Percentiles rank a stretch among this genome's conserved stretches.
Conservation (phyloP, 805 yeast species). For the Middelhovenomyces tepae region DNA sequence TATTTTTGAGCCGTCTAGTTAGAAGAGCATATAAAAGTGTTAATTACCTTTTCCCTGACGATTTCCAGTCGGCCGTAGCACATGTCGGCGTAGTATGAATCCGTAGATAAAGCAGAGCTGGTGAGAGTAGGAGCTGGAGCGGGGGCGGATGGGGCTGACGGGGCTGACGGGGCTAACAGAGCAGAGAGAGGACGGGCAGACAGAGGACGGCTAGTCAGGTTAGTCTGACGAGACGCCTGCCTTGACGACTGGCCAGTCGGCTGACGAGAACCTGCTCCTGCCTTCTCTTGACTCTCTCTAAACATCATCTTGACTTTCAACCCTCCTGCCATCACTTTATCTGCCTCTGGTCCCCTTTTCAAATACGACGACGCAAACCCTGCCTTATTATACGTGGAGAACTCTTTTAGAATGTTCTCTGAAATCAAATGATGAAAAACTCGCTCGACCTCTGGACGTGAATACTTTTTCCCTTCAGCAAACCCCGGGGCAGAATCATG, state of each 20-base stretch:
- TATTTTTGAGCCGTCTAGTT: too few relatives aligned
- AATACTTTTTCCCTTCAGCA: constrained; percentile 59
- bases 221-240: constrained; percentile 12
- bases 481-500: constrained; percentile 53
- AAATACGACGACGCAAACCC: constrained; percentile 80
- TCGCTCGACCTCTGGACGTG: constrained; percentile 69
- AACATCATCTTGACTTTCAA: constrained; percentile 17
- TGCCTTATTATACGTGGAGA: constrained; percentile 58
- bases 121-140: too few relatives aligned
- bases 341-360: constrained; percentile 49
- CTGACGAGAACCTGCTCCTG: constrained; percentile 10
- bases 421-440: constrained; percentile 71
- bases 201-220: not conserved
- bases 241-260: constrained; percentile 26
- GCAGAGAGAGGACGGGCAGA: too few relatives aligned
- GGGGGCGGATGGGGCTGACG: too few relatives aligned
- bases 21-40: not conserved
- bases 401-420: constrained; percentile 58
- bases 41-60: constrained; percentile 5
- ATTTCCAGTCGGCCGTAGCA: constrained; percentile 13
- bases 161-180: too few relatives aligned
- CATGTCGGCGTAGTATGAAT: too few relatives aligned
- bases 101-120: too few relatives aligned
- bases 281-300: constrained; percentile 3
- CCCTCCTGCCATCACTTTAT: constrained; percentile 35